Conservation (phyloP, 2,329 filamentous ascomycete genomes). For the Metarhizium brunneum region DNA sequence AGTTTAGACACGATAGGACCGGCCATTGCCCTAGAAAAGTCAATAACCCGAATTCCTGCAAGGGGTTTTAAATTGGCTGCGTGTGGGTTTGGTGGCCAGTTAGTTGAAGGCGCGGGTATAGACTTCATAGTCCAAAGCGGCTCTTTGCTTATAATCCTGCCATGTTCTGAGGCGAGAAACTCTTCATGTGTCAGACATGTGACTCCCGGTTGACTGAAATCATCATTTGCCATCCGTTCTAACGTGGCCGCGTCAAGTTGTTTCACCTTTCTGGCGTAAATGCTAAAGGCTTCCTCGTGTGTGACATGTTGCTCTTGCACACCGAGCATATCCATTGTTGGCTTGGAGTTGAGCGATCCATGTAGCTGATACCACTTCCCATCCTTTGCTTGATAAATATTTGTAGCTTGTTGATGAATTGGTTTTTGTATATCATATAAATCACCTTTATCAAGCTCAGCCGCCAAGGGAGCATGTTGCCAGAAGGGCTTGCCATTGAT, state of each 20-base stretch:
- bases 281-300: slow-evolving; percentile 19
- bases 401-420: slow-evolving; percentile 22
- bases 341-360: slow-evolving; percentile 20
- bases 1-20: slow-evolving; percentile 23
- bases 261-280: slow-evolving; percentile 14
- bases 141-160: neutral
- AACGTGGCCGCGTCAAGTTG: slow-evolving; percentile 18
- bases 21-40: slow-evolving; percentile 26
- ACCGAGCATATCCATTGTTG: slow-evolving; percentile 23
- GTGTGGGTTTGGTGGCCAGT: slow-evolving; percentile 1
- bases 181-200: slow-evolving; percentile 23
- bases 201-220: slow-evolving; percentile 22
- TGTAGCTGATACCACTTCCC: slow-evolving; percentile 26
- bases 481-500: neutral
- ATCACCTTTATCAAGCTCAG: neutral
- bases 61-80: slow-evolving; percentile 13
- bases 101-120: neutral
- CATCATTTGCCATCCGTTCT: slow-evolving; percentile 22
- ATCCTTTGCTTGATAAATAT: slow-evolving; percentile 24
- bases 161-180: slow-evolving; percentile 19
- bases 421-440: slow-evolving; percentile 10
- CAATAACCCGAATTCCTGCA: slow-evolving; percentile 23
- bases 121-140: neutral
- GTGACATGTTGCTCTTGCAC: slow-evolving; percentile 14
- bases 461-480: neutral